phyloP scores from a whole-genome alignment of 805 yeast species.

The Metschnikowia dekortorum region DNA sequence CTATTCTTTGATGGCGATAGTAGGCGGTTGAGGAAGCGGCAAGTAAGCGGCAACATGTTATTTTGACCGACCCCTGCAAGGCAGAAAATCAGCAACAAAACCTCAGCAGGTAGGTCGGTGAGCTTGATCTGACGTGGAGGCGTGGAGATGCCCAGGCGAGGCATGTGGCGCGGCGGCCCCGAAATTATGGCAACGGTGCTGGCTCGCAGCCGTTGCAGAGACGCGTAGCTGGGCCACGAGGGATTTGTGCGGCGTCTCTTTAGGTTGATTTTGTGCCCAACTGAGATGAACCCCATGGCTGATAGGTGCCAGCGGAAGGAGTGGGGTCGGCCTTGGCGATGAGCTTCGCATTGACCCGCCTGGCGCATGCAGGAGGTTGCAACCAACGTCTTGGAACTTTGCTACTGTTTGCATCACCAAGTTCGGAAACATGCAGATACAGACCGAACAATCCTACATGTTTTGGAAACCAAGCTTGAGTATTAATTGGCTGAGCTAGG shows the following conservation, averaged over 20 bases:
- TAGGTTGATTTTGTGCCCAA: neutral
- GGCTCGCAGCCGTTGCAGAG: neutral
- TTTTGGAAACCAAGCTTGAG: too few species aligned
- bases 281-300: conserved; percentile 4
- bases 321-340: neutral
- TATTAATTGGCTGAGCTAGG: too few species aligned
- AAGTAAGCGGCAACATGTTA: conserved; percentile 33
- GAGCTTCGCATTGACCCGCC: neutral
- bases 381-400: neutral
- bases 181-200: neutral
- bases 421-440: too few species aligned
- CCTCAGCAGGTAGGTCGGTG: conserved; percentile 40
- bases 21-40: conserved; percentile 23
- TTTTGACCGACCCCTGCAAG: conserved; percentile 25
- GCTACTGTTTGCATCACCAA: too few species aligned
- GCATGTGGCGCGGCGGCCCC: neutral
- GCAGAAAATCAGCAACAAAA: conserved; percentile 37
- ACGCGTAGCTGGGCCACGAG: neutral
- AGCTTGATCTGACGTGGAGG: conserved; percentile 13
- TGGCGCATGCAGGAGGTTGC: neutral
- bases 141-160: neutral
- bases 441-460: too few species aligned
- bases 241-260: conserved; percentile 1
- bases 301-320: neutral
- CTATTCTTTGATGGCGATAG: conserved; percentile 15